Percentiles rank a stretch among this genome's conserved stretches.
These are phyloP conservation scores for Aureobasidium sp. DNA, from an alignment of 2,329 filamentous ascomycete species.

Conservation along the genomic window DNA sequence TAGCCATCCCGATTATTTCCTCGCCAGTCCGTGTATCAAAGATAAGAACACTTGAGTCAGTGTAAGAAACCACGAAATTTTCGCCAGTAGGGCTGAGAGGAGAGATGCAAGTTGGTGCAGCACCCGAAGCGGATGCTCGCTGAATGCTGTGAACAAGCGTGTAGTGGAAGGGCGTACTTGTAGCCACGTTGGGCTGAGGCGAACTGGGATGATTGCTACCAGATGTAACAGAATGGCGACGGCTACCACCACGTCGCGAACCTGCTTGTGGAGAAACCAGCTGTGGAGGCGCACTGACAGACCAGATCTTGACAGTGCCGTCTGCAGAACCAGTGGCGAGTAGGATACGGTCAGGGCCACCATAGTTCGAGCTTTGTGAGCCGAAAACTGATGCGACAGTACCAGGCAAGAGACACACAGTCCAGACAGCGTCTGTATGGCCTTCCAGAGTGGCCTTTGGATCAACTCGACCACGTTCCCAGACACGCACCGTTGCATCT, in stretches of 20 bases:
- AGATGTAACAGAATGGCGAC: conserved; percentile 88
- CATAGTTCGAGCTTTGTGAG: conserved; percentile 56
- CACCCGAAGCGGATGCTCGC: conserved; percentile 41
- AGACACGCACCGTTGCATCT: conserved; percentile 86
- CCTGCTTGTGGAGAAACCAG: conserved; percentile 72
- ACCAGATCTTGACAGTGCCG: conserved; percentile 88
- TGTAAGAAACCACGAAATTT: conserved; percentile 87
- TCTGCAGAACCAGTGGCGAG: conserved; percentile 90
- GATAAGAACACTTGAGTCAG: conserved; percentile 81
- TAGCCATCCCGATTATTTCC: conserved; percentile 87
- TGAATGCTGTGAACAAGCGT: conserved; percentile 82
- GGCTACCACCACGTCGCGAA: conserved; percentile 65
- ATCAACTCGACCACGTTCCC: conserved; percentile 90
- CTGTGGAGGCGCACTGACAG: conserved; percentile 84
- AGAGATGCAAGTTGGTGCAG: conserved; percentile 87
- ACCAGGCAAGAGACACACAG: conserved; percentile 82
- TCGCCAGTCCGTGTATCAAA: conserved; percentile 91
- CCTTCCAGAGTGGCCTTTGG: conserved; percentile 91
- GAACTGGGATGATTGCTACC: conserved; percentile 86
- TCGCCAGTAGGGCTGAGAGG: conserved; percentile 76
- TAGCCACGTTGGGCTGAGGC: conserved; percentile 81
- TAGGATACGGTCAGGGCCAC: conserved; percentile 75
- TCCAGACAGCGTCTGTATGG: conserved; percentile 94
- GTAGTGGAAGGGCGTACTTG: conserved; percentile 78
- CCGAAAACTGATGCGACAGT: conserved; percentile 77